A percentile compares a stretch with the other conserved stretches of the same genome.
phyloP scores from a whole-genome alignment of 1,284 basidiomycete genomes.

The Exobasidium rhododendri region DNA sequence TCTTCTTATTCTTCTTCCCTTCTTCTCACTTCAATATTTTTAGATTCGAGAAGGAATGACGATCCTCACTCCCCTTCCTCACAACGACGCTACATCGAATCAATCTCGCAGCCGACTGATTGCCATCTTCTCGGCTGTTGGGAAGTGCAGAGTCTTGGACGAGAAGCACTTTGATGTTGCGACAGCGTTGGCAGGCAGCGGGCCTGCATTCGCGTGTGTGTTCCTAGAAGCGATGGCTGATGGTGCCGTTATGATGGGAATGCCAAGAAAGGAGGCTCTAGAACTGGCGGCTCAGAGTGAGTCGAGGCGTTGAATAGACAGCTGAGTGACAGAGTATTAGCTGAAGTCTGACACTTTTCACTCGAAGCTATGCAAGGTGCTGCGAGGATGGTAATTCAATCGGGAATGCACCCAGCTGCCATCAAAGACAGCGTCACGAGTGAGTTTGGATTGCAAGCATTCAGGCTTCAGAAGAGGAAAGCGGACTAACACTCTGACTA shows the following conservation, averaged over 20 bases:
- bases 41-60: conserved; percentile 54
- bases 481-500: background rate
- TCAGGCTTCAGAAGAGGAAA: conserved; percentile 19
- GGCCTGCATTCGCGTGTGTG: conserved; percentile 93
- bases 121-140: conserved; percentile 49
- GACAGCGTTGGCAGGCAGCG: conserved; percentile 91
- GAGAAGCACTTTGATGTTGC: conserved; percentile 83
- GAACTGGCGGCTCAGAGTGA: conserved; percentile 93
- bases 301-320: conserved; percentile 6
- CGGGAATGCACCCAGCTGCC: conserved; percentile 85
- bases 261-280: conserved; percentile 86
- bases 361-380: conserved; percentile 95
- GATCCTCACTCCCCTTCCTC: conserved; percentile 42
- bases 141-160: conserved; percentile 46
- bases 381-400: conserved; percentile 88
- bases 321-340: conserved; percentile 8
- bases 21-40: too few species aligned
- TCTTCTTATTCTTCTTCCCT: background rate
- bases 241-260: conserved; percentile 99
- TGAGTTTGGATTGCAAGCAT: conserved; percentile 56
- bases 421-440: conserved; percentile 98
- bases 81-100: conserved; percentile 22
- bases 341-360: conserved; percentile 9
- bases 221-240: conserved; percentile 99
- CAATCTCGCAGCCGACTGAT: conserved; percentile 38